Percentiles rank a stretch among this genome's conserved stretches.
Evolutionary conservation across 257 asterid genomes (phyloP).

Genomic region (Mitragyna speciosa): DNA sequence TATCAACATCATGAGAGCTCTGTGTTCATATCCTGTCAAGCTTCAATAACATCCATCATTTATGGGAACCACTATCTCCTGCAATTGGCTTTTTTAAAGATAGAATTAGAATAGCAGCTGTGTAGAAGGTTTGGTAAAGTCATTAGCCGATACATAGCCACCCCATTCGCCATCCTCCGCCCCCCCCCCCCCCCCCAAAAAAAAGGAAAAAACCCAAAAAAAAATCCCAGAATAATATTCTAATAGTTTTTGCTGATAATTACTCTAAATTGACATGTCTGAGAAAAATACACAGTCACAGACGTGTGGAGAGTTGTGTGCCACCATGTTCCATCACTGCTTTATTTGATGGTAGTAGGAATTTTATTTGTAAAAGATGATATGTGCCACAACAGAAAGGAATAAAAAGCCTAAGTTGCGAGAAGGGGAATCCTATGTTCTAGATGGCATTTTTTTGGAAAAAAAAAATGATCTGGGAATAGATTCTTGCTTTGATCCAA

Average conservation of each 20-base stretch:
- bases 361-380: conserved; percentile 17
- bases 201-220: no score
- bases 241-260: not conserved
- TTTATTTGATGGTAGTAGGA: conserved; percentile 33
- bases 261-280: no score
- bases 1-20: not conserved
- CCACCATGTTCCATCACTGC: not conserved
- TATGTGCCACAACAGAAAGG: conserved; percentile 11
- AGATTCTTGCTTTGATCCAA: conserved; percentile 30
- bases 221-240: not conserved
- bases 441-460: conserved; percentile 23
- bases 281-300: no score
- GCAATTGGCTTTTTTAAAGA: not conserved
- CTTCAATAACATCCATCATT: conserved; percentile 3
- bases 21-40: not conserved
- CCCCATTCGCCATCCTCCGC: not conserved
- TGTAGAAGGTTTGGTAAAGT: not conserved
- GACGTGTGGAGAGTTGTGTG: not conserved
- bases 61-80: not conserved
- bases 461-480: conserved; percentile 36
- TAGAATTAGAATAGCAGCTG: not conserved
- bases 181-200: no score
- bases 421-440: conserved; percentile 48
- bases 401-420: conserved; percentile 15
- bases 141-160: not conserved